Percentiles rank a stretch among this genome's conserved stretches.
These are phyloP conservation scores for Cladosporium sp. DNA, from an alignment of 2,329 filamentous ascomycete genomes.

Conservation along the genomic window DNA sequence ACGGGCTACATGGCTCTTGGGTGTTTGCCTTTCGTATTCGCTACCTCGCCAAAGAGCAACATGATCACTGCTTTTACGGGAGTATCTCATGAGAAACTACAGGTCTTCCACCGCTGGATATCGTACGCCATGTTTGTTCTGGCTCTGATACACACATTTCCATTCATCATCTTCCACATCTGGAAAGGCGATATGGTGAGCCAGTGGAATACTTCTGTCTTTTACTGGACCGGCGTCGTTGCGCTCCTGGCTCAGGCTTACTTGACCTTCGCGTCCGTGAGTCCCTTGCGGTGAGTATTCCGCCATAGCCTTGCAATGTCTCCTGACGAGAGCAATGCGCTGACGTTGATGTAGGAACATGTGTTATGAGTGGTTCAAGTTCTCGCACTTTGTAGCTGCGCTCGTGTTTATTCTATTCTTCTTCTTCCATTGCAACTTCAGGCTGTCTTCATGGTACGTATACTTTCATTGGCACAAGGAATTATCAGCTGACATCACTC, in stretches of 20 bases:
- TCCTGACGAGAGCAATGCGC: not conserved
- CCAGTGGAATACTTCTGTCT: conserved; percentile 41
- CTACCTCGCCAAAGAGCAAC: conserved; percentile 47
- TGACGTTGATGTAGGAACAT: too few relatives aligned
- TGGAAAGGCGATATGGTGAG: conserved; percentile 45
- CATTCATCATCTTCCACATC: conserved; percentile 52
- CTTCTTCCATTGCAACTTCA: conserved; percentile 57
- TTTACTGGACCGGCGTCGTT: conserved; percentile 54
- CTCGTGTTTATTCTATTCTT: conserved; percentile 55
- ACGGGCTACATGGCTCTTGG: conserved; percentile 50
- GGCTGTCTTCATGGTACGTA: conserved; percentile 46
- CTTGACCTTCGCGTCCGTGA: conserved; percentile 52
- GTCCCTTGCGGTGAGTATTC: conserved; percentile 42
- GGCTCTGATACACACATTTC: conserved; percentile 55
- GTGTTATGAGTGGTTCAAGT: conserved; percentile 59
- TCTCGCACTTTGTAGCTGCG: conserved; percentile 49
- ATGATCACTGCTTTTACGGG: conserved; percentile 51
- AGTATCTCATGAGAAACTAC: conserved; percentile 53
- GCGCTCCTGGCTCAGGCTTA: conserved; percentile 51
- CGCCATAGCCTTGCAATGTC: not conserved
- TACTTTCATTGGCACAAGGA: too few relatives aligned
- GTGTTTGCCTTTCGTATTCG: conserved; percentile 48
- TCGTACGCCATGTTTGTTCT: conserved; percentile 54
- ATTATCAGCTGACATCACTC: too few relatives aligned
- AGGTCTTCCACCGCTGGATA: conserved; percentile 53